Base-by-base conservation (phyloP, 164 flowering plant genomes). In the Echeveria elegans region DNA sequence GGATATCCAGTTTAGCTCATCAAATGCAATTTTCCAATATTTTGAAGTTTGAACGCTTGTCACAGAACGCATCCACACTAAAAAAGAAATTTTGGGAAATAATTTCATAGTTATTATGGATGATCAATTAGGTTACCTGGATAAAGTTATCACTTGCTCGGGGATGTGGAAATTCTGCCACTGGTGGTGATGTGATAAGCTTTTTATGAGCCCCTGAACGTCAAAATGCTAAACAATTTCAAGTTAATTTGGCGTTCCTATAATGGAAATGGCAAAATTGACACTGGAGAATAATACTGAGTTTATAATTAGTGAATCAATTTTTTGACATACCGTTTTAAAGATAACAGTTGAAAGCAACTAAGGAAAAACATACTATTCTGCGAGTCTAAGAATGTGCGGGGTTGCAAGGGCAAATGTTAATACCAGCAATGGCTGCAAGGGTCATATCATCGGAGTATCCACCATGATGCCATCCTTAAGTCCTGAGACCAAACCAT, bases 361-460 rank as follows among this genome's bases (percentile, higher is more conserved):
- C 38, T 15, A 32, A 62, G 40, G 18, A 63, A 23, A 63, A 1
- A 63, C 32, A 16, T 9, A 21, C 3, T 1, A 34, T 32, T n/a
- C 38, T 19, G 40, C 0, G 31, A 32, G 15, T 61, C 41, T 11
- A 34, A n/a, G 41, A 31, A 62, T 32, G 36, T 63, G 24, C 16
- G 26, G 26, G 24, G 16, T 5, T 34, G 12, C 45, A 21, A 37
- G 28, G 30, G 41, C 28, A 63, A 26, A 21, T 63, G 29, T 4
- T 41, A 23, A 41, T 58, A 94, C 98, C 95, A 5, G 97, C 81
- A 70, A 94, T 79, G 50, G 98, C 96, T 52, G 98, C 97, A 73
- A 94, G 97, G 65, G 97, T 94, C 97, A 94, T 94, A 78, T 94
- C 98, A 81, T 94, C 98, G 36, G 97, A 94, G 69, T 91, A 94